A percentile compares a stretch with the other conserved stretches of the same genome.
Conservation (phyloP, 177 flowering plant species). For the Vitis hybrid region DNA sequence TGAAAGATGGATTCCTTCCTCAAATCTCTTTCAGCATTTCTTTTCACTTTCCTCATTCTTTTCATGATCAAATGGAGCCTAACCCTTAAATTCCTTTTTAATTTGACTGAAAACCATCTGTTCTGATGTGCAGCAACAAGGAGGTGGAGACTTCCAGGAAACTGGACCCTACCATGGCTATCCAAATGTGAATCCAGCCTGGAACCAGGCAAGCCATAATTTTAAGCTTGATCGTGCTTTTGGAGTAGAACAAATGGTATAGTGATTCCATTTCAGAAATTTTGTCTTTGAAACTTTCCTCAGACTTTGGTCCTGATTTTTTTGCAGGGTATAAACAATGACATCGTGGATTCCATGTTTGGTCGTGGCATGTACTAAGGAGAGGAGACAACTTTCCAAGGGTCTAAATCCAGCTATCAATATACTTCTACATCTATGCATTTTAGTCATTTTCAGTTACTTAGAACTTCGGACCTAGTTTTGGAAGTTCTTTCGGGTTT, state of each 20-base stretch:
- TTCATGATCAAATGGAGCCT: no score
- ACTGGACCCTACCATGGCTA: neutral
- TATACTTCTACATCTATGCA: neutral
- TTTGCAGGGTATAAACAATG: constrained; percentile 1
- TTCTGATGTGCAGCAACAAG: constrained; percentile 1
- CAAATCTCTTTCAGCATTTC: no score
- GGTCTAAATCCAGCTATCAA: neutral
- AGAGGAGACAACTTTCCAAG: no score
- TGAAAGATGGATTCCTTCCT: no score
- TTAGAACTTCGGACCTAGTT: neutral
- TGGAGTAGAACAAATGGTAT: no score
- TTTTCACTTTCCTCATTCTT: no score
- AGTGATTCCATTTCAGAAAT: no score
- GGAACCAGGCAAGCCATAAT: neutral
- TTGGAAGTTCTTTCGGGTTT: no score
- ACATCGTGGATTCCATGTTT: constrained; percentile 9
- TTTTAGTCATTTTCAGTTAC: neutral
- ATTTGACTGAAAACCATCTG: neutral
- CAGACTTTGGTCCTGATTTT: no score
- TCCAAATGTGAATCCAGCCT: neutral
- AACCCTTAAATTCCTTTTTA: no score
- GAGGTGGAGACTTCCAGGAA: neutral
- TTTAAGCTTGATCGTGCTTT: no score
- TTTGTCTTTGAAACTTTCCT: no score
- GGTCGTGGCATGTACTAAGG: neutral